Evolutionary conservation across 768 basidiomycete genomes (phyloP).

Genomic region (Boletales sp.): DNA sequence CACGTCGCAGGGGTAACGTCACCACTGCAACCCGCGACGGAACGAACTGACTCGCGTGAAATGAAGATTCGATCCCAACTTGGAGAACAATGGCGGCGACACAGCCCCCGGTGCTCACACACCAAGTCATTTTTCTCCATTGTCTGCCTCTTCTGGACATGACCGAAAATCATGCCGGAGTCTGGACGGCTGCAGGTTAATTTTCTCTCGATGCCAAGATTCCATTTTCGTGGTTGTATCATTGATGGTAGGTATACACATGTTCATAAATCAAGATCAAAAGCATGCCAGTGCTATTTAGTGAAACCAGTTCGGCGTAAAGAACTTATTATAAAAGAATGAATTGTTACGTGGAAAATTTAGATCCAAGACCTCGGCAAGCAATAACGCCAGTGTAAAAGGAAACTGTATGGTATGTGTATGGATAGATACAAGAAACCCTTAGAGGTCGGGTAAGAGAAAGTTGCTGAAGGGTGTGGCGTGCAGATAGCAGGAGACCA

Average conservation of each 20-base stretch:
- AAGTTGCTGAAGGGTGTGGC: background rate
- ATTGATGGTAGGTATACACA: too few species aligned
- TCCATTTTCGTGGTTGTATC: too few species aligned
- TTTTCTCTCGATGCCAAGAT: too few species aligned
- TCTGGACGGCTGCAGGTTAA: too few species aligned
- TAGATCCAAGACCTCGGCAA: background rate
- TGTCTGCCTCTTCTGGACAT: conserved; percentile 10
- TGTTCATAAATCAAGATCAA: background rate
- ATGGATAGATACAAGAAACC: background rate
- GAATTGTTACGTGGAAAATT: too few species aligned
- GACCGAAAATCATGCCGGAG: background rate
- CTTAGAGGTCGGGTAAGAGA: too few species aligned
- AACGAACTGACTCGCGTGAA: too few species aligned
- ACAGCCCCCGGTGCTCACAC: background rate
- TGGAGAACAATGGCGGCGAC: too few species aligned
- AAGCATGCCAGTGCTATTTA: conserved; percentile 8
- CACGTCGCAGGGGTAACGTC: too few species aligned
- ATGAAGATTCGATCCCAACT: too few species aligned
- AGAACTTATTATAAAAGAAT: background rate
- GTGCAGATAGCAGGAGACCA: conserved; percentile 1
- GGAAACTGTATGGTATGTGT: conserved; percentile 2
- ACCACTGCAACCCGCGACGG: too few species aligned
- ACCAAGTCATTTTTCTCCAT: background rate
- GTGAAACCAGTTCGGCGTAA: conserved; percentile 6
- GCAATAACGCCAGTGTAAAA: background rate